Evolutionary conservation across 352 stramenopile genomes (phyloP), one percentile per base, ranked within the genome.

Genomic region (Bremia lactucae): DNA sequence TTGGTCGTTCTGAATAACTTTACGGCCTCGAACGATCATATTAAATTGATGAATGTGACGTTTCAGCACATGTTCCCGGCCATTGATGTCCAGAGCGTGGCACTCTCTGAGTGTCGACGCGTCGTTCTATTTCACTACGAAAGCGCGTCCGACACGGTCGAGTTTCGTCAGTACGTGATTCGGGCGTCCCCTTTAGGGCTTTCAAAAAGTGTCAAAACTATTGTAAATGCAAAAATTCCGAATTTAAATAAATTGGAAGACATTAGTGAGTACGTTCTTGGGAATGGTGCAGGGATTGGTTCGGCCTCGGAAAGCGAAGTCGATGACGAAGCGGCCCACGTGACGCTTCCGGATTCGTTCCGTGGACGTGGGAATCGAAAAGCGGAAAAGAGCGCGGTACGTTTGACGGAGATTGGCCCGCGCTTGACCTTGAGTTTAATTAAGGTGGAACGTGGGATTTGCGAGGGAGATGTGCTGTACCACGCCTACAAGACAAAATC

Each of bases 51-150:
- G 84, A 95, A 96, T 48, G 94, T 98, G 55, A 98, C 94, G 14
- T 98, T 99, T 63, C 94, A 98, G 67, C 97, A 98, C 60, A 97
- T 99, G 93, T 99, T 98, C 54, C 95, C 95, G 28, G 80, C 95
- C 2, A 98, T 98, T 56, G 96, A 99, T 65, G 94, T 99, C 24
- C 80, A 95, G 31, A 97, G 83, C 1, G 92, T 99, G 10, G 83
- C 90, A 55, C 79, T 98, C 10, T 68, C 70, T 23, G 92, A 98
- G 35, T 98, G 94, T 68, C 74, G 95, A 49, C 87, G 96, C 34
- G 94, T 99, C 16, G 94, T 99, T 38, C 68, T 98, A 23, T 98
- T 98, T 58, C 86, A 98, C 68, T 95, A 95, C 59, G 87, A 97
- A 47, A 90, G 95, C 36, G 81, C 91, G 42, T 82, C 77, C 11